Evolutionary conservation across 345 rosid species (phyloP).

Genomic region (Brassica incana): DNA sequence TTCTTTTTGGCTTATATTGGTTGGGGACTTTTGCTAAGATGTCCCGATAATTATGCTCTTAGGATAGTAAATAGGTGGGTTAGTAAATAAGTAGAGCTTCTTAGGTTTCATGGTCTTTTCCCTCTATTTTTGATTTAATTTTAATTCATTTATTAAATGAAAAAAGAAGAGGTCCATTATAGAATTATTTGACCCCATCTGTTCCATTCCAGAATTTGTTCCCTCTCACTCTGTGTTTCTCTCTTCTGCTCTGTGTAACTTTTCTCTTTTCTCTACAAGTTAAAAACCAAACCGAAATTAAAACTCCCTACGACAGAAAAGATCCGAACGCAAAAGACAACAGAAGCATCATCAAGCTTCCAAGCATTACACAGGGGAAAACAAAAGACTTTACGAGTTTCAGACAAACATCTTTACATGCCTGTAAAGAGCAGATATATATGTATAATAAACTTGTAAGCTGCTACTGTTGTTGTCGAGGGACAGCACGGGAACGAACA

Average conservation of each 20-base stretch:
- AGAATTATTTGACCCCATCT: too few relatives aligned
- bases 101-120: too few relatives aligned
- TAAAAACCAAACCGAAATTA: constrained; percentile 7
- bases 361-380: constrained; percentile 25
- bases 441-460: constrained; percentile 19
- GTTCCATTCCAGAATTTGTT: too few relatives aligned
- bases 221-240: constrained; percentile 16
- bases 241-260: constrained; percentile 22
- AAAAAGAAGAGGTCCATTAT: too few relatives aligned
- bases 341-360: constrained; percentile 37
- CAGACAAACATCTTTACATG: constrained; percentile 39
- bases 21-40: too few relatives aligned
- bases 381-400: constrained; percentile 23
- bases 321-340: constrained; percentile 27
- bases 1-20: too few relatives aligned
- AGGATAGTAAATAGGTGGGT: too few relatives aligned
- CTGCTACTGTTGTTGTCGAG: constrained; percentile 19
- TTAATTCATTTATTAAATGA: too few relatives aligned
- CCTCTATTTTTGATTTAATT: too few relatives aligned
- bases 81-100: too few relatives aligned
- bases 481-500: constrained; percentile 33
- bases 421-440: constrained; percentile 20
- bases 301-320: constrained; percentile 22
- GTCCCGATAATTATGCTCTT: too few relatives aligned
- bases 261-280: constrained; percentile 16